These are phyloP conservation scores for Quercus ilex DNA, from an alignment of 306 rosid genomes.

Conservation along the genomic window DNA sequence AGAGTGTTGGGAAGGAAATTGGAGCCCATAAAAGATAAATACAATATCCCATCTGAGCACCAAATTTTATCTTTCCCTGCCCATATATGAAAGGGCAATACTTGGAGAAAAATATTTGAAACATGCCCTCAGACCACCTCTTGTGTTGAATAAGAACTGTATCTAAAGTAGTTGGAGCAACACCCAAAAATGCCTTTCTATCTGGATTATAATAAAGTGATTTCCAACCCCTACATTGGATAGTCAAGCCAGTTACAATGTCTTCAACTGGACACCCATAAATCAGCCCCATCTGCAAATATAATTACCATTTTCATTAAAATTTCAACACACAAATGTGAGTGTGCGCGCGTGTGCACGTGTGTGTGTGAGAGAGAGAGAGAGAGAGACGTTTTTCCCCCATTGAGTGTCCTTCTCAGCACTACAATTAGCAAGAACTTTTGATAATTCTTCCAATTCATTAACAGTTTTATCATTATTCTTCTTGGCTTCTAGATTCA, in stretches of 20 bases:
- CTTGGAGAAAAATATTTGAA: conserved; percentile 56
- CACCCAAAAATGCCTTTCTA: conserved; percentile 52
- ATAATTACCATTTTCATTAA: neutral
- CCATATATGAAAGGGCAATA: conserved; percentile 76
- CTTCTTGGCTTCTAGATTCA: conserved; percentile 5
- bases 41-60: conserved; percentile 60
- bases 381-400: conserved; percentile 59
- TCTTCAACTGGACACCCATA: conserved; percentile 76
- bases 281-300: conserved; percentile 60
- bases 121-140: conserved; percentile 70
- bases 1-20: conserved; percentile 48
- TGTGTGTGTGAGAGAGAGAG: neutral
- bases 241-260: conserved; percentile 45
- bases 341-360: too few species aligned
- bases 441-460: conserved; percentile 55
- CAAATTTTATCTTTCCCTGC: conserved; percentile 43
- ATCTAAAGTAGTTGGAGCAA: conserved; percentile 61
- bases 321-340: neutral
- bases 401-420: conserved; percentile 59
- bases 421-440: conserved; percentile 46
- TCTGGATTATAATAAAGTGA: conserved; percentile 65
- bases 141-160: conserved; percentile 42
- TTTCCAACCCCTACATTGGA: conserved; percentile 75
- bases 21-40: conserved; percentile 68
- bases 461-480: conserved; percentile 26